Conservation (phyloP, 306 rosid genomes). For the Glycine tomentella region DNA sequence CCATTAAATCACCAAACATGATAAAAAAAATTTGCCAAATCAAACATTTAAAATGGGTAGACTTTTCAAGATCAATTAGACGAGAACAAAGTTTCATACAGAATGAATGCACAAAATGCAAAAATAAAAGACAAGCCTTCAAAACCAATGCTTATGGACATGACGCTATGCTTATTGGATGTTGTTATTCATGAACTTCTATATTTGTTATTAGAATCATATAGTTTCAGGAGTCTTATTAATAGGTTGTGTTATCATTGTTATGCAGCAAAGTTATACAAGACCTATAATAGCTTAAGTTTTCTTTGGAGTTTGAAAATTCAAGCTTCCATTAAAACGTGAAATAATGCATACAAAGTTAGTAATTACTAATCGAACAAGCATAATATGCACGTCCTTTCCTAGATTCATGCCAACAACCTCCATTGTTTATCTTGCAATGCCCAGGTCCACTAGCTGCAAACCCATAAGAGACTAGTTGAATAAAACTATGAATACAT, state of each 20-base stretch:
- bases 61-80: conserved; percentile 38
- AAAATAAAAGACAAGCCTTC: conserved; percentile 26
- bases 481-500: too few species aligned
- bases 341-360: conserved; percentile 38
- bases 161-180: not conserved
- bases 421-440: too few species aligned
- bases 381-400: too few species aligned
- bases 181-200: conserved; percentile 30
- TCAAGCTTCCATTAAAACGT: conserved; percentile 21
- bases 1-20: conserved; percentile 14
- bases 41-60: conserved; percentile 36
- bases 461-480: too few species aligned
- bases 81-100: not conserved
- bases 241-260: not conserved
- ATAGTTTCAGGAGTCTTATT: conserved; percentile 7
- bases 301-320: not conserved
- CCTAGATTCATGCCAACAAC: too few species aligned
- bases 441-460: too few species aligned
- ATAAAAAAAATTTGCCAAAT: conserved; percentile 8
- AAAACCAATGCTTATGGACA: not conserved
- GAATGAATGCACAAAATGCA: conserved; percentile 18
- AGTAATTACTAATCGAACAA: too few species aligned
- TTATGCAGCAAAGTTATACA: too few species aligned
- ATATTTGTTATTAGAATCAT: conserved; percentile 17
- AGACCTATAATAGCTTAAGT: not conserved